Percentiles rank a stretch among this genome's conserved stretches.
phyloP scores from a whole-genome alignment of 2,329 filamentous ascomycete genomes.

The Cadophora gregata region DNA sequence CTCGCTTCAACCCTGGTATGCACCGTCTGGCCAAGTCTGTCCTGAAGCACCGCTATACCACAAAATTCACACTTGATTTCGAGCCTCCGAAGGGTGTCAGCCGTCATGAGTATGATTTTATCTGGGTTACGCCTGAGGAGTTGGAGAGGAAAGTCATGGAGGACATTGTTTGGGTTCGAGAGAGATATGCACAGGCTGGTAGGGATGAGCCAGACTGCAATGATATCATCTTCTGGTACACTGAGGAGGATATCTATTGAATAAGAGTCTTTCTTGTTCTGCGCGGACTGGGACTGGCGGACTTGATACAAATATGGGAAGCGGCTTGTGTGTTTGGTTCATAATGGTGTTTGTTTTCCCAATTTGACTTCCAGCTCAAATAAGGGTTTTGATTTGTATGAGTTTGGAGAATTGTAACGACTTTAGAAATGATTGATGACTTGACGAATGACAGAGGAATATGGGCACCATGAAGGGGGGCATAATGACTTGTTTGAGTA shows the following conservation, averaged over 20 bases:
- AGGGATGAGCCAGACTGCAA: conserved; percentile 25
- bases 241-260: conserved; percentile 20
- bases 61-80: conserved; percentile 24
- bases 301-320: not conserved
- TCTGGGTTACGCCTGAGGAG: conserved; percentile 24
- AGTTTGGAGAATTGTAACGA: not conserved
- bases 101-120: conserved; percentile 22
- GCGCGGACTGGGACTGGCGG: not conserved
- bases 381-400: not conserved
- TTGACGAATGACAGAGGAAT: not conserved
- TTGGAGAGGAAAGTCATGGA: conserved; percentile 30
- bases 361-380: not conserved
- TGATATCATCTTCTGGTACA: conserved; percentile 30
- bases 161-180: conserved; percentile 31
- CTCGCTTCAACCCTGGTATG: conserved; percentile 6
- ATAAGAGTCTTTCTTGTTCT: not conserved
- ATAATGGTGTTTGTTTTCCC: not conserved
- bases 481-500: not conserved
- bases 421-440: not conserved
- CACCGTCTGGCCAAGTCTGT: conserved; percentile 12
- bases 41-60: conserved; percentile 22
- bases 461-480: too few relatives aligned
- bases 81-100: conserved; percentile 2
- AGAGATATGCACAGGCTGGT: conserved; percentile 26
- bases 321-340: not conserved